Evolutionary conservation across 352 stramenopile species (phyloP).

Genomic region (Lagenidium sp.): DNA sequence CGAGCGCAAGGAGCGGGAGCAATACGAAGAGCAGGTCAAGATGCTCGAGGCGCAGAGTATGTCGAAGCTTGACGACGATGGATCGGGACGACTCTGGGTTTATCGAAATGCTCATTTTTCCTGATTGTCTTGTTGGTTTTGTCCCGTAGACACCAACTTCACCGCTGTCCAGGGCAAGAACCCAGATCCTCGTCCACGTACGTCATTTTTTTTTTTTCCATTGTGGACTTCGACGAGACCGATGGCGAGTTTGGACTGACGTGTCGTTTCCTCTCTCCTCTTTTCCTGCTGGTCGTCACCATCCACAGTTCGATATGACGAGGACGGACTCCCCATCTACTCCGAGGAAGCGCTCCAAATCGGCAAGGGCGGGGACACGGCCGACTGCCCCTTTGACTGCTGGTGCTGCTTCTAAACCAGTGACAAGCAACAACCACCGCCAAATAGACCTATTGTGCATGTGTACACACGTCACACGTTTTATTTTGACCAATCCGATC

Average conservation of each 20-base stretch:
- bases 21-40: slow-evolving; percentile 71
- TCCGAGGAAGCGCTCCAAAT: slow-evolving; percentile 77
- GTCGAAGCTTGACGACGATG: slow-evolving; percentile 7
- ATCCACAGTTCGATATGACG: slow-evolving; percentile 67
- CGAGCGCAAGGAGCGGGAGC: slow-evolving; percentile 51
- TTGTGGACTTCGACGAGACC: no score
- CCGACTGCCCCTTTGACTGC: slow-evolving; percentile 86
- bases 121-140: slow-evolving; percentile 3
- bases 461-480: neutral
- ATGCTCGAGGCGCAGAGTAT: slow-evolving; percentile 72
- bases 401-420: slow-evolving; percentile 79
- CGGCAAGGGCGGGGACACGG: slow-evolving; percentile 70
- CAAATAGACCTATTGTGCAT: slow-evolving; percentile 12
- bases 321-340: slow-evolving; percentile 85
- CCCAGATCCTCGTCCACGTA: slow-evolving; percentile 68
- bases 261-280: slow-evolving; percentile 1
- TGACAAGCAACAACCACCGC: slow-evolving; percentile 8
- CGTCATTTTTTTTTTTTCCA: neutral
- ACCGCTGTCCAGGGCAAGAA: slow-evolving; percentile 46
- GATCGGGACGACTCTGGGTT: neutral
- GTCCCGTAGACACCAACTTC: slow-evolving; percentile 68
- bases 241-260: neutral
- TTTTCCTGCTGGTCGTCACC: neutral
- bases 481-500: neutral
- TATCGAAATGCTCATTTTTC: slow-evolving; percentile 1